Base-by-base conservation (phyloP, 2,329 filamentous ascomycete genomes). In the Acephala macrosclerotiorum region DNA sequence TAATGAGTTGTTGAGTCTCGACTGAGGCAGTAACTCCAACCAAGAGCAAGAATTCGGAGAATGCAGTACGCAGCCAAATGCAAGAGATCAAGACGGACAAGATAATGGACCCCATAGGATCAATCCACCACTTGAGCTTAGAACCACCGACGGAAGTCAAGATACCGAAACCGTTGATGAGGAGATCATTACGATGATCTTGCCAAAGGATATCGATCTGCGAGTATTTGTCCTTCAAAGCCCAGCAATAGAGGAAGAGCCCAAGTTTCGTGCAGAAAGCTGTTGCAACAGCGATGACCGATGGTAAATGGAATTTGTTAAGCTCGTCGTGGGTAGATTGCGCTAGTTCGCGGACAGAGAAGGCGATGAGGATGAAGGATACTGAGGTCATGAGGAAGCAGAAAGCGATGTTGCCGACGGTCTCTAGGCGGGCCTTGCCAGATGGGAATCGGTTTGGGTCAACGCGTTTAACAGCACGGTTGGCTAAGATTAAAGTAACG, bases 351-450 rank as follows among this genome's bases (percentile, higher is more conserved):
- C 89, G 86, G 33, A 88, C 84, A 0, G 94, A 94, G 77, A 97
- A 93, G 25, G 95, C 93, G 73, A 99, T 96, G 63, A 99, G 88
- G 75, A 98, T 93, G 70, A 96, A 84, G 0, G 94, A 97, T 8
- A 98, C 95, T 11, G 93, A 84, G 22, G 90, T 94, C 96, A 99
- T 98, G 73, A 99, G 84, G 79, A 97, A 97, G 80, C 94, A 97
- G 79, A 99, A 99, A 66, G 91, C 89, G 70, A 98, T 97, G 75
- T 98, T 99, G 60, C 96, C 96, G 0, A 94, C 92, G 0, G 94
- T 98, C 80, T 98, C 95, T 68, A 99, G 92, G 35, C 96, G 90
- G 5, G 94, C 94, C 78, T 97, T 97, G 69, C 95, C 95, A 0
- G 92, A 94, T 0, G 95, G 95, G 76, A 97, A 99, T 56, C 91